Base-by-base conservation (phyloP, 106 monocot genomes). In the Phalaenopsis aphrodite region DNA sequence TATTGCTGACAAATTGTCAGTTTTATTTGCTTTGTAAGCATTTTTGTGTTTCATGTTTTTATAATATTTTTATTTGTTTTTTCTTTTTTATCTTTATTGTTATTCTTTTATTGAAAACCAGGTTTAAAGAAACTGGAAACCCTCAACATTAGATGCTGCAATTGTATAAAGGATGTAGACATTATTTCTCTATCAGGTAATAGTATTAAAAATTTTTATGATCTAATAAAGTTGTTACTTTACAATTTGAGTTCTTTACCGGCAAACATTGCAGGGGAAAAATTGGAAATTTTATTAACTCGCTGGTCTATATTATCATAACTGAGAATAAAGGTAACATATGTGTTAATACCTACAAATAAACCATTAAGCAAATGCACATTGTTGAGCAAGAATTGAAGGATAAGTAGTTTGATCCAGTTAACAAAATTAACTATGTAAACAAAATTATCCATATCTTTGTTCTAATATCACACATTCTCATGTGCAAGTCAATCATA, bases 61-160 rank as follows among this genome's bases (percentile, higher is more conserved):
- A 37, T 42, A 42, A 17, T 42, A 15, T 30, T 5, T 73, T 3
- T 16, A 69, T 41, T 42, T 73, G 41, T 41, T 16, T 7, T 42
- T 47, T 30, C 39, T 30, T 79, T 46, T 56, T 36, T 24, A 15
- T 65, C 3, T 79, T 67, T 79, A 42, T 19, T 8, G 56, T 74
- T 42, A 30, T 66, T 42, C 55, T 7, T 36, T 45, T 80, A 4
- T 39, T 49, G 18, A 7, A 69, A 41, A 75, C 19, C 94, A 95
- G 99, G 88, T 79, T 83, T 99, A 80, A 87, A 24, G 52, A 93
- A 87, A 76, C 93, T 99, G 77, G 88, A 90, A 66, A 83, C 87
- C 43, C 85, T 99, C 16, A 99, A 99, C 83, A 81, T 99, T 74
- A 88, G 88, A 85, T 95, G 91, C 72, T 99, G 99, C 78, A 99